phyloP scores from a whole-genome alignment of 73 alveolate genomes.

The Urostyla sp. region DNA sequence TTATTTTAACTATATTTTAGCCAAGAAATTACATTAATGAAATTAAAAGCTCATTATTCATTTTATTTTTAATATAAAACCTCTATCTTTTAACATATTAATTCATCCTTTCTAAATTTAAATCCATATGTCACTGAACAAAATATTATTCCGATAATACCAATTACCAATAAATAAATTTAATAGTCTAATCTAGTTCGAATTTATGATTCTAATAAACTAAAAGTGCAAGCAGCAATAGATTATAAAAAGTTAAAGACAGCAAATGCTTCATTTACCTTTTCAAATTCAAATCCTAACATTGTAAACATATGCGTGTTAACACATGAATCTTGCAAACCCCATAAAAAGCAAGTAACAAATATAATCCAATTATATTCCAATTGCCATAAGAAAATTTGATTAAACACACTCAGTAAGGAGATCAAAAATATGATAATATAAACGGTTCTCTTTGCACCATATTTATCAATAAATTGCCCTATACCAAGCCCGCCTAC shows the following conservation, averaged over 20 bases:
- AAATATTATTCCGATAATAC: conserved; percentile 4
- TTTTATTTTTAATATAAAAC: too few species aligned
- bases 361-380: conserved; percentile 16
- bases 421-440: background rate
- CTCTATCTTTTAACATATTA: too few species aligned
- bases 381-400: background rate
- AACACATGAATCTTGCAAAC: conserved; percentile 35
- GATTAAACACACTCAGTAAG: background rate
- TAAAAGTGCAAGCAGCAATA: background rate
- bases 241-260: conserved; percentile 20
- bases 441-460: conserved; percentile 8
- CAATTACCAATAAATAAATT: conserved; percentile 13
- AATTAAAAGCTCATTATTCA: too few species aligned
- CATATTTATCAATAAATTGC: conserved; percentile 30
- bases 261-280: conserved; percentile 45
- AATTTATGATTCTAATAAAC: background rate
- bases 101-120: background rate
- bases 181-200: background rate
- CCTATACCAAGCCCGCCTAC: conserved; percentile 48
- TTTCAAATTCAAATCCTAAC: conserved; percentile 50
- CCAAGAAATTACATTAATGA: too few species aligned
- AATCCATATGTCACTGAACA: conserved; percentile 8
- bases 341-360: conserved; percentile 43
- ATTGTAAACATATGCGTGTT: conserved; percentile 36
- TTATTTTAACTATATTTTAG: too few species aligned